Evolutionary conservation across 1,284 basidiomycete species (phyloP).

Genomic region (Vanrija sp.): DNA sequence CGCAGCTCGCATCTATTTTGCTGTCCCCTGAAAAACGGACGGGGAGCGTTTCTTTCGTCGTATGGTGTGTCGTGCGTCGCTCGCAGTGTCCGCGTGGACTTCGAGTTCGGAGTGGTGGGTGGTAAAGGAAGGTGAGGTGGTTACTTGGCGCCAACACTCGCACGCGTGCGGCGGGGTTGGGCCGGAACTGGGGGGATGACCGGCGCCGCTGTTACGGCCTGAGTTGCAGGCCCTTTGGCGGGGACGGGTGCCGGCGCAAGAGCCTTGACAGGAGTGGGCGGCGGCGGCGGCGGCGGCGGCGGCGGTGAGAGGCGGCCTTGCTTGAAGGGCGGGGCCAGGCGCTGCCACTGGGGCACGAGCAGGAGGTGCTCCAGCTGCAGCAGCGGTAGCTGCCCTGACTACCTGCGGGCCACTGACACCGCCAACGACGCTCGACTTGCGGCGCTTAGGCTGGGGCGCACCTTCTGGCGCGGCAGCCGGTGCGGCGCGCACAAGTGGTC

Average conservation of each 20-base stretch:
- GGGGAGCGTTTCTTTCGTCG: no score
- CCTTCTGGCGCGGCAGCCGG: conserved; percentile 36
- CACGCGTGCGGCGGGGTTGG: conserved; percentile 1
- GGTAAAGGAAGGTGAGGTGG: neutral
- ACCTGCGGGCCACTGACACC: neutral
- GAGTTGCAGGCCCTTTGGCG: neutral
- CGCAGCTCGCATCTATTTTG: no score
- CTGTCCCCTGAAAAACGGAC: no score
- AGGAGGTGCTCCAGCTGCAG: neutral
- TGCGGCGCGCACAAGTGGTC: conserved; percentile 29
- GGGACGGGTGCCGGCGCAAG: neutral
- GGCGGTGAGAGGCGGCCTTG: neutral
- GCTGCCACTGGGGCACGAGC: neutral
- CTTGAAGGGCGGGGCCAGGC: neutral
- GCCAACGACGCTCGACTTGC: conserved; percentile 34
- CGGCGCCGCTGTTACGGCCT: neutral
- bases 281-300: neutral
- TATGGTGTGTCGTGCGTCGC: no score
- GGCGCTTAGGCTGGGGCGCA: conserved; percentile 39
- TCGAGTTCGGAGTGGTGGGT: no score
- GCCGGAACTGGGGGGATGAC: neutral
- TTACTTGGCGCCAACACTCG: conserved; percentile 8
- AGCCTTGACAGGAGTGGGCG: neutral
- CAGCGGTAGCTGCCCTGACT: neutral
- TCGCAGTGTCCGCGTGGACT: no score